Base-by-base conservation (phyloP, 345 rosid species). In the Raphanus sativus region DNA sequence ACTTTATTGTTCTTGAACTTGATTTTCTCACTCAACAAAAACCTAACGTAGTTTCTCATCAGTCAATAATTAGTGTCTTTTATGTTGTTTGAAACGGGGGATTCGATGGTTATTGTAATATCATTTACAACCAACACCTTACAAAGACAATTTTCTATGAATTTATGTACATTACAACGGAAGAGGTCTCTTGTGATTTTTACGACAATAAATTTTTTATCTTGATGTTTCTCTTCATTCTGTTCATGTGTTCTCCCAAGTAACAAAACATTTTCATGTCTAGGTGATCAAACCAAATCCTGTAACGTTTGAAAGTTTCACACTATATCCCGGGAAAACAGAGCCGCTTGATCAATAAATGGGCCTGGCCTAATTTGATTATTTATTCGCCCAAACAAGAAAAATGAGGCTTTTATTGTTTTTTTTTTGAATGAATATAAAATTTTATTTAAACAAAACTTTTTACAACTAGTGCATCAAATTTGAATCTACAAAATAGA, bases 1-100 rank as follows among this genome's bases (percentile, higher is more conserved):
- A 85, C 11, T 28, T 10, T 12, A 28, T 60, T 60, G 9, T 77
- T 88, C 40, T 87, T 78, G 66, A 88, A 89, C 76, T 85, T 83
- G 82, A 75, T 89, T n/a, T n/a, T n/a, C n/a, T n/a, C n/a, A n/a
- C n/a, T n/a, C n/a, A n/a, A n/a, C n/a, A n/a, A n/a, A n/a, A n/a
- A n/a, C n/a, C n/a, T n/a, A n/a, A n/a, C n/a, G n/a, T n/a, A 54
- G 17, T 25, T 65, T 66, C 56, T 55, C 29, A 50, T 65, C 45
- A 12, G 9, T 2, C 58, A 13, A 48, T 6, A 48, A n/a, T 0
- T 48, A 48, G 17, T 11, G n/a, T n/a, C n/a, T n/a, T 48, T 48
- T 48, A 12, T 48, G 16, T 48, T 48, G 16, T 48, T 4, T 52
- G 8, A 52, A 52, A 52, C 5, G 58, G 58, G 58, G 58, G 58